Percentiles rank a stretch among this genome's conserved stretches.
These are phyloP conservation scores for Tricholoma furcatifolium DNA, from an alignment of 768 basidiomycete genomes.

Conservation along the genomic window DNA sequence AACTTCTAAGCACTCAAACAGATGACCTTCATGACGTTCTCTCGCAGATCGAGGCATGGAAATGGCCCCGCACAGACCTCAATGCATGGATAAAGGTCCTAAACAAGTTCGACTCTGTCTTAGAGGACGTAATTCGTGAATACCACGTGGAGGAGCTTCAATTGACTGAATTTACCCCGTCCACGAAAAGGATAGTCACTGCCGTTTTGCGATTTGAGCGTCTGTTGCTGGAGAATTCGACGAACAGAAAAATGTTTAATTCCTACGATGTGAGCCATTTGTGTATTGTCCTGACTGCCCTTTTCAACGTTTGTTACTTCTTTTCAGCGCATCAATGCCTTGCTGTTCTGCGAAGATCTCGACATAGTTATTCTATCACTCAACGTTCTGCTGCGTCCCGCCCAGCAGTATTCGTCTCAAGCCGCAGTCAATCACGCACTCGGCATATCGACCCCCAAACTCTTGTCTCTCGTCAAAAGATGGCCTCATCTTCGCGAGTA, in stretches of 20 bases:
- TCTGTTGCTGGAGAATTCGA: conserved; percentile 93
- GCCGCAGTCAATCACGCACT: conserved; percentile 80
- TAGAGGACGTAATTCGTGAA: conserved; percentile 78
- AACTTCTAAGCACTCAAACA: conserved; percentile 61
- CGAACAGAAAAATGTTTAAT: conserved; percentile 93
- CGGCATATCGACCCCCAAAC: conserved; percentile 77
- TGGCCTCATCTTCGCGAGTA: conserved; percentile 84
- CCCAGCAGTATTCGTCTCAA: conserved; percentile 92
- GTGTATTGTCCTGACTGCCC: conserved; percentile 7
- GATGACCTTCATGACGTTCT: conserved; percentile 73
- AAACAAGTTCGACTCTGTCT: conserved; percentile 90
- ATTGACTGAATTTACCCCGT: conserved; percentile 70
- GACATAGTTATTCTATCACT: conserved; percentile 84
- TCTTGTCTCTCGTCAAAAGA: conserved; percentile 80
- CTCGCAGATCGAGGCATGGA: conserved; percentile 76
- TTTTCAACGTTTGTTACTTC: conserved; percentile 9
- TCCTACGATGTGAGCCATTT: conserved; percentile 90
- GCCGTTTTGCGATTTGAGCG: conserved; percentile 88
- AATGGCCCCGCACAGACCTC: conserved; percentile 94
- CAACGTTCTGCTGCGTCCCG: conserved; percentile 85
- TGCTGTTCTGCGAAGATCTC: conserved; percentile 86
- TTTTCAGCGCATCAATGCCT: conserved; percentile 79
- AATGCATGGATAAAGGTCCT: conserved; percentile 96
- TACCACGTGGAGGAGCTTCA: conserved; percentile 89
- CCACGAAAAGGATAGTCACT: conserved; percentile 70